Conservation (phyloP, 352 stramenopile genomes). For the Pilasporangium apinafurcum region DNA sequence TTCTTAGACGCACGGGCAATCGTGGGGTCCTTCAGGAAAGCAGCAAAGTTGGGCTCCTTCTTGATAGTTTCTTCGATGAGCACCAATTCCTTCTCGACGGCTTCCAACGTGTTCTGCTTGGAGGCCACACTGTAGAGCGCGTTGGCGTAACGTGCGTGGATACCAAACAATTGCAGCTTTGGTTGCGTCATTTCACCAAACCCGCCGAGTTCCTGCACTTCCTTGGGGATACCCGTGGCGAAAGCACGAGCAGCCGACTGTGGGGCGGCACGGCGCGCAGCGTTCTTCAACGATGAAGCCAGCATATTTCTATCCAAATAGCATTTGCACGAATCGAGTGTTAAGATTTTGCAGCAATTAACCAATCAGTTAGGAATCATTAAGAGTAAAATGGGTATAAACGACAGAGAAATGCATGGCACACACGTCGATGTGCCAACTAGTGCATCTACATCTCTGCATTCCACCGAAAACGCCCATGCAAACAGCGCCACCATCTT, state of each 20-base stretch:
- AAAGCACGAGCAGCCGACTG: slow-evolving; percentile 27
- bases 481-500: neutral
- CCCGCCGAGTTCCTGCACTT: slow-evolving; percentile 60
- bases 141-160: slow-evolving; percentile 96
- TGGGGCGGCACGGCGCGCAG: slow-evolving; percentile 33
- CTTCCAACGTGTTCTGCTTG: slow-evolving; percentile 75
- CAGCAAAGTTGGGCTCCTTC: slow-evolving; percentile 86
- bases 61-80: slow-evolving; percentile 72
- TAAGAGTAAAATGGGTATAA: too few species aligned
- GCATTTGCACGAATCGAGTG: too few species aligned
- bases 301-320: too few species aligned
- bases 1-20: slow-evolving; percentile 94
- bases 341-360: too few species aligned
- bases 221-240: slow-evolving; percentile 23
- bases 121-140: slow-evolving; percentile 95
- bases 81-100: slow-evolving; percentile 88
- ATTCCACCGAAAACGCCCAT: too few species aligned
- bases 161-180: slow-evolving; percentile 94
- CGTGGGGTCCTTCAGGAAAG: slow-evolving; percentile 96
- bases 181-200: slow-evolving; percentile 81
- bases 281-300: slow-evolving; percentile 70
- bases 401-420: too few species aligned
- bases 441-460: too few species aligned
- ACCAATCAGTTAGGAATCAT: too few species aligned
- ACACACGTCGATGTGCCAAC: too few species aligned